phyloP scores from a whole-genome alignment of 441 rosid species.

The Gossypium davidsonii region DNA sequence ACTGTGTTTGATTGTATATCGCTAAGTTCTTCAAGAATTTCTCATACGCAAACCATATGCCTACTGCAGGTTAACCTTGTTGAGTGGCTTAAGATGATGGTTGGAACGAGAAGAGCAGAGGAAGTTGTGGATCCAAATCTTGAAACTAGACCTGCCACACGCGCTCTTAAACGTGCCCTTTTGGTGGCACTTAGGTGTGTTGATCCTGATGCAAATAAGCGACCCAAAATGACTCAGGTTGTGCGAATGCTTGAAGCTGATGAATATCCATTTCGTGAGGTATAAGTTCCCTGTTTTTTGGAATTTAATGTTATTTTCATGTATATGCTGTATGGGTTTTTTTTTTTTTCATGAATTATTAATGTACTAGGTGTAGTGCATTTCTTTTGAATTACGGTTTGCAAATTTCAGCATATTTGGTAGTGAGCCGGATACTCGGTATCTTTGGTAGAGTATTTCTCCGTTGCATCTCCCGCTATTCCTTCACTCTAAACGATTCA shows the following conservation, averaged over 20 bases:
- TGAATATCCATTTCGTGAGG: constrained; percentile 71
- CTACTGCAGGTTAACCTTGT: constrained; percentile 76
- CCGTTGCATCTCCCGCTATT: not conserved
- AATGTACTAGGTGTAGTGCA: not conserved
- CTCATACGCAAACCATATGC: not conserved
- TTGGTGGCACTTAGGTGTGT: constrained; percentile 79
- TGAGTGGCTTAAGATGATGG: constrained; percentile 97
- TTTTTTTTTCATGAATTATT: not conserved
- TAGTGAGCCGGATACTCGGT: not conserved
- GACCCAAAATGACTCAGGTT: constrained; percentile 91
- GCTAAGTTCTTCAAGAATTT: not conserved
- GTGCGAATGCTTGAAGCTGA: constrained; percentile 88
- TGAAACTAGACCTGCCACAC: constrained; percentile 61
- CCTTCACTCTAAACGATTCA: not conserved
- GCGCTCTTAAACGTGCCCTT: constrained; percentile 75
- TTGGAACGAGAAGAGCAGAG: constrained; percentile 79
- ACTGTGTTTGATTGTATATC: not conserved
- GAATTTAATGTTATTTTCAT: not conserved
- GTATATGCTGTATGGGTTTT: not conserved
- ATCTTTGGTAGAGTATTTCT: not conserved
- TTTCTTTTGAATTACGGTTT: not conserved
- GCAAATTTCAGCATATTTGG: not conserved
- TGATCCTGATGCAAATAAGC: constrained; percentile 77
- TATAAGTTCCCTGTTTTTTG: constrained; percentile 14
- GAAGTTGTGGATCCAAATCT: constrained; percentile 79